Conservation (phyloP, 1,139 yeast species). For the Casaregolazyma suthepensis region DNA sequence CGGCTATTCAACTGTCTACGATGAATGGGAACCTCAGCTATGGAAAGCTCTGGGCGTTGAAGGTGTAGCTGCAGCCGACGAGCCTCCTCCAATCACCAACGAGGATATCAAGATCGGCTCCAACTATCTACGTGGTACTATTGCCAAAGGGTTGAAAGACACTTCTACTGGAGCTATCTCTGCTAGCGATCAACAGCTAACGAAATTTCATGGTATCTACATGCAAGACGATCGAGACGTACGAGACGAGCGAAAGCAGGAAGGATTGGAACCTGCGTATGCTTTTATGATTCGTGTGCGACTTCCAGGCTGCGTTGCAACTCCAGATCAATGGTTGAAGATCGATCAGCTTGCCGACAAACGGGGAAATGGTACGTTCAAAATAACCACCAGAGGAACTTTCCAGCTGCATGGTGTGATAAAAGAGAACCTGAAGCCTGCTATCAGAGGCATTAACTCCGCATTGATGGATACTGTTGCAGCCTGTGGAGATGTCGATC, state of each 20-base stretch:
- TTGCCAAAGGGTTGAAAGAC: slow-evolving; percentile 79
- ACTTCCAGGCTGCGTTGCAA: slow-evolving; percentile 87
- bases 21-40: slow-evolving; percentile 75
- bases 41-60: slow-evolving; percentile 93
- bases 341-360: slow-evolving; percentile 77
- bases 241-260: slow-evolving; percentile 84
- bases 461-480: slow-evolving; percentile 90
- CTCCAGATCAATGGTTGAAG: slow-evolving; percentile 82
- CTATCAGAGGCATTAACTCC: slow-evolving; percentile 89
- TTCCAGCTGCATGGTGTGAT: slow-evolving; percentile 95
- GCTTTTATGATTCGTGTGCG: slow-evolving; percentile 95
- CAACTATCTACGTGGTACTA: slow-evolving; percentile 86
- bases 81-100: slow-evolving; percentile 91
- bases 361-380: slow-evolving; percentile 89
- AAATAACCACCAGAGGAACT: slow-evolving; percentile 94
- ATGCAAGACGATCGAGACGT: slow-evolving; percentile 99
- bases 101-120: slow-evolving; percentile 92
- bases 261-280: slow-evolving; percentile 92
- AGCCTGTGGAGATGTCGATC: slow-evolving; percentile 97
- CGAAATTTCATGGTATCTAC: slow-evolving; percentile 96
- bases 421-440: slow-evolving; percentile 81
- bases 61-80: slow-evolving; percentile 77
- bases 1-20: slow-evolving; percentile 85
- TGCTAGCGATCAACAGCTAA: slow-evolving; percentile 90
- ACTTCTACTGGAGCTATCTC: slow-evolving; percentile 84